A percentile compares a stretch with the other conserved stretches of the same genome.
Conservation (phyloP, 345 rosid genomes). For the Luvunga scandens region DNA sequence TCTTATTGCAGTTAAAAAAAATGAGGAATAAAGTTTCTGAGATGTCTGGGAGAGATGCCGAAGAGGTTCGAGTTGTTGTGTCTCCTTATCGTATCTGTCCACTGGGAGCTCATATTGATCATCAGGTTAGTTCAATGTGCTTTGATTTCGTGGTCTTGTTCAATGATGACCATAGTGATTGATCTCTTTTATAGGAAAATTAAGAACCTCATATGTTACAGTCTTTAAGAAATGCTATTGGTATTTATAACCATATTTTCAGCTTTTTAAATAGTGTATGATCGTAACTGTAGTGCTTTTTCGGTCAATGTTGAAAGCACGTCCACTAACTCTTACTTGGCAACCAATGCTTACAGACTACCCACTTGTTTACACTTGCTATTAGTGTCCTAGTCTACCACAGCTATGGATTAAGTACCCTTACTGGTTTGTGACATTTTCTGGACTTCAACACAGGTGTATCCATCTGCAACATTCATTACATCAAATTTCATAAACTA, state of each 20-base stretch:
- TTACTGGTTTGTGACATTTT: background rate
- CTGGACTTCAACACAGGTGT: background rate
- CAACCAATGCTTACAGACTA: too few species aligned
- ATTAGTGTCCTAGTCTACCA: too few species aligned
- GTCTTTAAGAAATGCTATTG: background rate
- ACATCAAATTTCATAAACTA: background rate
- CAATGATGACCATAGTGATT: background rate
- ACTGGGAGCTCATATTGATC: constrained; percentile 95
- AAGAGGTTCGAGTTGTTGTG: constrained; percentile 65
- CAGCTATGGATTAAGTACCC: background rate
- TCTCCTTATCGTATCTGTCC: constrained; percentile 96
- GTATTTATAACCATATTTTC: background rate
- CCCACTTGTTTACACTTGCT: too few species aligned
- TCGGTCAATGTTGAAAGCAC: too few species aligned
- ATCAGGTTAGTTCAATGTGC: constrained; percentile 54
- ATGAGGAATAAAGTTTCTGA: constrained; percentile 43
- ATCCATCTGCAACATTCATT: background rate
- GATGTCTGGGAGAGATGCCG: constrained; percentile 55
- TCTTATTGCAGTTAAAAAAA: constrained; percentile 38
- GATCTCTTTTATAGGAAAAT: background rate
- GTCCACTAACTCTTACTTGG: too few species aligned
- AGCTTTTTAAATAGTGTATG: background rate
- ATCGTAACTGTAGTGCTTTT: background rate
- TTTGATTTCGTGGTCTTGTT: background rate
- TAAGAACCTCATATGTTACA: background rate